Base-by-base conservation (phyloP, 179 eudicot genomes). In the Gypsophila paniculata region DNA sequence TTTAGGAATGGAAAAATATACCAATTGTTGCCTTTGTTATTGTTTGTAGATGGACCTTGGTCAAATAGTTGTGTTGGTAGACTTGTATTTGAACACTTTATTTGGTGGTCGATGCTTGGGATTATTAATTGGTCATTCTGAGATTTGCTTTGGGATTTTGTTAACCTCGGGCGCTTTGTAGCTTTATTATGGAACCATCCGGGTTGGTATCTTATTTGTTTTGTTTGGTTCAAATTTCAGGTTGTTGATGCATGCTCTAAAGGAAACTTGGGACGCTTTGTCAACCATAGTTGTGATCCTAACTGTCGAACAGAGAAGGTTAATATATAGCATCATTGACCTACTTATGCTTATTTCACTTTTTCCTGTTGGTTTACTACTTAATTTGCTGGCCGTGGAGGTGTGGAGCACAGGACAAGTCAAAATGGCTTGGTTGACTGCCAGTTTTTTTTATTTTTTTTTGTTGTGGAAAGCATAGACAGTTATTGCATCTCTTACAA, bases 281-380 rank as follows among this genome's bases (percentile, higher is more conserved):
- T 94, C 61, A 94, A 94, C 77, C 99, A 94, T 76, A 91, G 99
- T 68, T 94, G 99, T 77, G 99, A 94, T 77, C 99, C 99, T 63
- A 94, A 94, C 76, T 94, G 99, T 77, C 91, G 93, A 29, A 94
- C 99, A 0, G 99, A 94, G 79, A 94, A 94, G 99, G 99, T 91
- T 69, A 77, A 61, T 66, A 38, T 42, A 62, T 76, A n/a, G 23
- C 44, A 23, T 62, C 23, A 70, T 14, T 32, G 54, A 46, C 21
- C 25, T 25, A 8, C 38, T 69, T 53, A 55, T 21, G 26, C 58
- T 36, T 22, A 17, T 29, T 34, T 19, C 58, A 9, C 8, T 54
- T 67, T 42, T 14, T 39, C 23, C 36, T 69, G 46, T 17, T 55
- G 22, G 48, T 65, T 39, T 17, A 42, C 22, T 23, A 23, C 34